phyloP scores from a whole-genome alignment of 2,329 filamentous ascomycete species.

The Simplicillium aogashimaense region DNA sequence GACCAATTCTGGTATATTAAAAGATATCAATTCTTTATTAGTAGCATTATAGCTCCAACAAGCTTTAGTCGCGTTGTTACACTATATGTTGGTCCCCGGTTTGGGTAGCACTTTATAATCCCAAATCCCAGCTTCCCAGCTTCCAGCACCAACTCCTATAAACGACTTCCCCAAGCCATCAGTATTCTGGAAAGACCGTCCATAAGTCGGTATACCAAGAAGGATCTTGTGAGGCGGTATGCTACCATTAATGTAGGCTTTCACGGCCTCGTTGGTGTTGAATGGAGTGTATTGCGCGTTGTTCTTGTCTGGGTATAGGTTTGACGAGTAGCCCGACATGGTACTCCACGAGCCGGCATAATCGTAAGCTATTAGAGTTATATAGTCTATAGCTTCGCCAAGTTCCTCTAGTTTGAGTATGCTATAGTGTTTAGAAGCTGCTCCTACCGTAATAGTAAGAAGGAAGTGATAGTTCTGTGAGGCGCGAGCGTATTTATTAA shows the following conservation, averaged over 20 bases:
- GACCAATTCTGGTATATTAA: constrained; percentile 50
- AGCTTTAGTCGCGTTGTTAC: constrained; percentile 49
- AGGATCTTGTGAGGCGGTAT: constrained; percentile 59
- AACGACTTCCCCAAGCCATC: neutral
- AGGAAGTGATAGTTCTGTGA: constrained; percentile 40
- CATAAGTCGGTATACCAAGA: constrained; percentile 60
- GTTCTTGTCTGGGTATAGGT: constrained; percentile 47
- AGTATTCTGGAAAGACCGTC: neutral
- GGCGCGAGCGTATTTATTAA: constrained; percentile 37
- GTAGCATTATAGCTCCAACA: constrained; percentile 57
- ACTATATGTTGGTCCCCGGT: neutral
- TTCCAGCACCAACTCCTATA: neutral
- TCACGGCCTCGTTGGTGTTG: constrained; percentile 55
- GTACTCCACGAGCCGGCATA: constrained; percentile 63
- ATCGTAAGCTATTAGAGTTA: constrained; percentile 71
- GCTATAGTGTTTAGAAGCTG: constrained; percentile 37
- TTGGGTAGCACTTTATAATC: neutral
- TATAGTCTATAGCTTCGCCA: constrained; percentile 39
- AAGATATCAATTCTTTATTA: constrained; percentile 53
- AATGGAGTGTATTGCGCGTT: constrained; percentile 57
- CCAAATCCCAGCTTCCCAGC: neutral
- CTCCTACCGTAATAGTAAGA: constrained; percentile 42
- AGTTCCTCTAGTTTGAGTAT: constrained; percentile 37
- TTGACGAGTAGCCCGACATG: constrained; percentile 58
- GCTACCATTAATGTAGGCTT: constrained; percentile 53